Base-by-base conservation (phyloP, 2,329 filamentous ascomycete genomes). In the Pezicula neosporulosa region DNA sequence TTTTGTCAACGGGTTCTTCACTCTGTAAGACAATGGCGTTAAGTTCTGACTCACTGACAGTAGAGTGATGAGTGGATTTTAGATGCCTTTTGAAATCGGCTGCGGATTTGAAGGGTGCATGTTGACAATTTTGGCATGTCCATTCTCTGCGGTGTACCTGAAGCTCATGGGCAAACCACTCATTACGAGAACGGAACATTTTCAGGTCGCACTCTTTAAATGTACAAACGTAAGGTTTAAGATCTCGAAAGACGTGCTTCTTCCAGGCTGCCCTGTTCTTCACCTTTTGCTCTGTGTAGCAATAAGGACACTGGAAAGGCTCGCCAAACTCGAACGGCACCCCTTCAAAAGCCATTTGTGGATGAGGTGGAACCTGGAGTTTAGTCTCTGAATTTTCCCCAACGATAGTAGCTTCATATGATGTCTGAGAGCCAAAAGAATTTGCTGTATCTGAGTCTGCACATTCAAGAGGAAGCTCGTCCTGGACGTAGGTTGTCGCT, bases 171-270 rank as follows among this genome's bases (percentile, higher is more conserved):
- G 60, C 42, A 16, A 66, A 69, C 65, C 66, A 69, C 19, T 63
- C 56, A 30, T 63, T 56, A 2, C 62, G 55, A 44, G 59, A 63
- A 4, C 50, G 53, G 45, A 69, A 69, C 49, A 67, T 56, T 21
- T 50, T 54, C 21, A 61, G 35, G 1, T 63, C 54, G 35, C 68
- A 70, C 30, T 60, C 58, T 37, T 63, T 54, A 39, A 65, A 63
- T 10, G 68, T 70, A 55, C 68, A 70, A 1, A 70, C 60, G 42
- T 69, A 70, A 16, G 67, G 60, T 53, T 61, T 65, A 2, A 70
- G 55, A 44, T 70, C 67, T 12, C 55, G 54, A n/a, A 67, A 64
- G 3, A 68, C 63, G 51, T 70, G 66, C 35, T 57, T 60, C 16
- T 46, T 45, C 58, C 58, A 61, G 16, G 54, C 30, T 37, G 47